Evolutionary conservation across 2,329 filamentous ascomycete species (phyloP).

Genomic region (Gnomoniopsis smithogilvyi): DNA sequence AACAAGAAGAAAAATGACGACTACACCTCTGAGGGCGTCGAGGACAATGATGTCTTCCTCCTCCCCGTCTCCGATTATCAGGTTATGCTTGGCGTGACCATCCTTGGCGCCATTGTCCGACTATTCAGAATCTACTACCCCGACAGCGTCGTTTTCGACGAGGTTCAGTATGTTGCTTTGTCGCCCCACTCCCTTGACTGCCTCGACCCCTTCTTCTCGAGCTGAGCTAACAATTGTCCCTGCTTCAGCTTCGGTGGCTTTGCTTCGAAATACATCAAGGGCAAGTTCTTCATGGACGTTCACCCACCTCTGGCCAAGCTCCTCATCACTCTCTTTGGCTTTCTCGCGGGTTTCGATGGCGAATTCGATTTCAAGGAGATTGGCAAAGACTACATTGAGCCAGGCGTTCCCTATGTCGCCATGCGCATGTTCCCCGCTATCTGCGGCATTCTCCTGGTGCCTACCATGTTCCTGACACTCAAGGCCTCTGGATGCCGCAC

Average conservation of each 20-base stretch:
- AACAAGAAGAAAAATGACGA: constrained; percentile 40
- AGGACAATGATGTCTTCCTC: constrained; percentile 88
- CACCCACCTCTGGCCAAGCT: constrained; percentile 96
- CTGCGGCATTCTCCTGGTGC: constrained; percentile 82
- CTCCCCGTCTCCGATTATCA: constrained; percentile 83
- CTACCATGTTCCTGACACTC: constrained; percentile 90
- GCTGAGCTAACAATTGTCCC: constrained; percentile 1
- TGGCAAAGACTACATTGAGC: constrained; percentile 96
- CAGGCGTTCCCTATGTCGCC: constrained; percentile 91
- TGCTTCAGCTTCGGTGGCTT: constrained; percentile 88
- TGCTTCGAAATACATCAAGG: constrained; percentile 98
- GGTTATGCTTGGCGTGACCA: constrained; percentile 67
- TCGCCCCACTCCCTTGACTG: constrained; percentile 4
- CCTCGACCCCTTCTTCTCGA: background rate
- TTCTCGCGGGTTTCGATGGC: constrained; percentile 91
- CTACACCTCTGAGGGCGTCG: constrained; percentile 75
- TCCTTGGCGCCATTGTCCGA: constrained; percentile 75
- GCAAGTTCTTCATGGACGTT: constrained; percentile 99
- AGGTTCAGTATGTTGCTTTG: constrained; percentile 79
- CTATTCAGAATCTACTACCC: constrained; percentile 96
- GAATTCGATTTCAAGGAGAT: constrained; percentile 99
- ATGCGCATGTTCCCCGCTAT: constrained; percentile 94
- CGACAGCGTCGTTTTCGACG: constrained; percentile 95
- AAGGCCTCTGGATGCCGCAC: constrained; percentile 89
- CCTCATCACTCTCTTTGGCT: constrained; percentile 91